phyloP scores from a whole-genome alignment of 805 yeast genomes.

The Metschnikowia santaceciliae region DNA sequence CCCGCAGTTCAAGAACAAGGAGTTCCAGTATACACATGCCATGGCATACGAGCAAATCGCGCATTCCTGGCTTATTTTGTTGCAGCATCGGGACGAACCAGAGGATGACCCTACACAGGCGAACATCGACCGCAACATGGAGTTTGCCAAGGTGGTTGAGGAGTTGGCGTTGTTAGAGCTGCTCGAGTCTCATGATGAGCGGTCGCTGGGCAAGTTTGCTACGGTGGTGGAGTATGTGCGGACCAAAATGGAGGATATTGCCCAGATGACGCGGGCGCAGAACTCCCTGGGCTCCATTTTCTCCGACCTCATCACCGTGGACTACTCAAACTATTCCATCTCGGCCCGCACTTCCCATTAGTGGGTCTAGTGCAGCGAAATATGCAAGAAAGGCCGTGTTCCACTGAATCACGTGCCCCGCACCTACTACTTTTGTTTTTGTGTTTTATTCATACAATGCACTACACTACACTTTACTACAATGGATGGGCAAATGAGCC shows the following conservation, averaged over 20 bases:
- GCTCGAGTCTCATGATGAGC: conserved; percentile 43
- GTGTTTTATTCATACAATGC: neutral
- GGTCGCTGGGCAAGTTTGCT: conserved; percentile 40
- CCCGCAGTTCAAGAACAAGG: conserved; percentile 61
- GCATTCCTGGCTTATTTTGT: conserved; percentile 54
- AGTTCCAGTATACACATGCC: conserved; percentile 47
- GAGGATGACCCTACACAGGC: conserved; percentile 3
- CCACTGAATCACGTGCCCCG: neutral
- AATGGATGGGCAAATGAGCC: neutral
- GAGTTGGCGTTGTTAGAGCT: conserved; percentile 39
- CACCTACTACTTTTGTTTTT: neutral
- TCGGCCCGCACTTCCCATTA: conserved; percentile 30
- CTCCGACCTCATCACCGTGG: conserved; percentile 40
- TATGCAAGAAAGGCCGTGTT: too few species aligned
- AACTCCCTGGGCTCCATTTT: conserved; percentile 16
- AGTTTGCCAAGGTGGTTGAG: conserved; percentile 28
- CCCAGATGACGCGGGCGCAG: conserved; percentile 16
- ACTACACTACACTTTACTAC: neutral
- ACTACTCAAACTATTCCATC: conserved; percentile 40
- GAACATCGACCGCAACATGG: conserved; percentile 16
- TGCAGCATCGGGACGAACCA: conserved; percentile 22
- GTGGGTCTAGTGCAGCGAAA: neutral
- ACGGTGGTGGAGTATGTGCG: conserved; percentile 42
- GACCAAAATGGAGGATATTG: conserved; percentile 34
- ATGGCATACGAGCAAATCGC: conserved; percentile 61